Base-by-base conservation (phyloP, 2,329 filamentous ascomycete genomes). In the Ceratocystis variospora region DNA sequence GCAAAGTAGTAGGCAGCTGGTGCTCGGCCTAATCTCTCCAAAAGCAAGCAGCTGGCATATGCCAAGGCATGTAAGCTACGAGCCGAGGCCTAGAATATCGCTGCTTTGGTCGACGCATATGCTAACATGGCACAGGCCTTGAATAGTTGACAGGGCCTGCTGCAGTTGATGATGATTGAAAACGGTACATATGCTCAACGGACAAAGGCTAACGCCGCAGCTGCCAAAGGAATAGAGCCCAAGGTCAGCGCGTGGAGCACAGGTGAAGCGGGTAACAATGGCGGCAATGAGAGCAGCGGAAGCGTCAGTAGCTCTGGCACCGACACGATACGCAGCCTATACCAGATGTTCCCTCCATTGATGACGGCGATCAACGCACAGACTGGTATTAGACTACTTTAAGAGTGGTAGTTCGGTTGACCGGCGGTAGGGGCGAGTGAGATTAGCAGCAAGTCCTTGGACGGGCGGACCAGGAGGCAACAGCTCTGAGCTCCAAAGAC, bases 161-260 rank as follows among this genome's bases (percentile, higher is more conserved):
- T 95, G 71, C 87, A 92, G 74, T 93, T 88, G 79, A 82, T 93
- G 76, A 95, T 95, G 90, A 85, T 96, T 73, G 87, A 92, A 77
- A 87, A 87, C 75, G 87, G 87, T 71, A 89, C 87, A 0, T 93
- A 90, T 74, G 83, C 89, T 73, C 82, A 86, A 71, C 82, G 95
- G 62, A 90, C 90, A 67, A 81, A 87, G 71, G 89, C 88, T 62
- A 95, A 95, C 71, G 89, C 87, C 61, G 74, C 80, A 41, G 90
- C 89, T 41, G 83, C 95, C 73, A 80, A 83, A 63, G 90, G 90
- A 31, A 77, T 95, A 70, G 83, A 91, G 74, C 90, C 90, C 70
- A 95, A 95, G 86, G 94, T 95, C 77, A 91, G 86, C 69, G 85
- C 93, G 31, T 96, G 90, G 90, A 94, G 90, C 73, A 95, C 90